A percentile compares a stretch with the other conserved stretches of the same genome.
Conservation (phyloP, 2,329 filamentous ascomycete species). For the Calonectria pauciramosa region DNA sequence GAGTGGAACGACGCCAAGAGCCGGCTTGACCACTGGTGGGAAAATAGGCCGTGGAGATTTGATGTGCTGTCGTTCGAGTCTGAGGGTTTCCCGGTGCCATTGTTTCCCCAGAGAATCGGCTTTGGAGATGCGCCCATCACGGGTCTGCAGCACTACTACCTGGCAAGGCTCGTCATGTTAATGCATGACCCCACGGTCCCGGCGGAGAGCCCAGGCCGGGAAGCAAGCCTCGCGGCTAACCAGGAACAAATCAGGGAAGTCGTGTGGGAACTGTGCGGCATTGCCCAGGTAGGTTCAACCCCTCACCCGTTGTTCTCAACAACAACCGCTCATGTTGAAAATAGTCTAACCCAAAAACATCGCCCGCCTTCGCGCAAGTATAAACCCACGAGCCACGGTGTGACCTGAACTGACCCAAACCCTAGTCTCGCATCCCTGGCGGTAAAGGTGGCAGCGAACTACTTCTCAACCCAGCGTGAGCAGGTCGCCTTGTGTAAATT, state of each 20-base stretch:
- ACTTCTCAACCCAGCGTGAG: background rate
- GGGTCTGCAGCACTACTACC: background rate
- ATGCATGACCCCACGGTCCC: background rate
- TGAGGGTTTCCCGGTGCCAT: background rate
- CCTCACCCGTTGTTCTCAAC: too few relatives aligned
- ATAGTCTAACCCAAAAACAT: background rate
- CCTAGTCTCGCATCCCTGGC: background rate
- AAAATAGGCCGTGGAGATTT: background rate
- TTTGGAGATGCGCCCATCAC: background rate
- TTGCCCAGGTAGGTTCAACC: background rate
- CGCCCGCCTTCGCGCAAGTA: background rate
- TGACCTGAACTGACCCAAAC: background rate
- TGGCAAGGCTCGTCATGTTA: background rate
- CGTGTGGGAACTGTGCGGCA: background rate
- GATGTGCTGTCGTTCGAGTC: background rate
- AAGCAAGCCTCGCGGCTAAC: background rate
- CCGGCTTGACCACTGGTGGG: background rate
- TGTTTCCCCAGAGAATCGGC: background rate
- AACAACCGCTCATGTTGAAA: too few relatives aligned
- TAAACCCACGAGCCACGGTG: background rate
- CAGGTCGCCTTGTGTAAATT: background rate
- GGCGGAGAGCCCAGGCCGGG: background rate
- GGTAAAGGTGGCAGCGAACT: background rate
- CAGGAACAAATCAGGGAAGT: background rate
- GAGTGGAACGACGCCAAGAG: background rate